phyloP scores from a whole-genome alignment of 2,329 filamentous ascomycete genomes.

The Blastomyces percursus region DNA sequence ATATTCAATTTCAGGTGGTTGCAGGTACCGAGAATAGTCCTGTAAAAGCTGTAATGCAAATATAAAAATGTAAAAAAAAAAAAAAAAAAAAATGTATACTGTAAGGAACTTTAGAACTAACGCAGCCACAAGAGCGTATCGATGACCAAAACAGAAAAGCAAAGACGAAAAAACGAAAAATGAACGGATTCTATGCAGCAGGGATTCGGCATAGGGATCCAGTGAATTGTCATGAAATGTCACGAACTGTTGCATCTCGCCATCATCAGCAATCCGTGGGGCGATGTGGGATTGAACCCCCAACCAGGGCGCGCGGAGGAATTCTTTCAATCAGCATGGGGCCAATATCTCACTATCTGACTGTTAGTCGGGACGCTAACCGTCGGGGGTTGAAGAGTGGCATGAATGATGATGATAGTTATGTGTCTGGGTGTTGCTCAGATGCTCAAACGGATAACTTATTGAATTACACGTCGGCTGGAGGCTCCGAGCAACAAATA shows the following conservation, averaged over 20 bases:
- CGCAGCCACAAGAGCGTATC: not conserved
- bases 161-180: not conserved
- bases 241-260: not conserved
- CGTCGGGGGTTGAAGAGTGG: not conserved
- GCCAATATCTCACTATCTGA: not conserved
- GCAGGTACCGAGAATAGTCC: not conserved
- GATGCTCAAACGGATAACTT: not conserved
- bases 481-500: not conserved
- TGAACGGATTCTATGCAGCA: constrained; percentile 1
- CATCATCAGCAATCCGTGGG: not conserved
- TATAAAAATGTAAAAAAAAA: not conserved
- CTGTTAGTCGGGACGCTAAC: not conserved
- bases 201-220: not conserved
- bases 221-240: not conserved
- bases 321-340: not conserved
- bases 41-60: not conserved
- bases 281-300: not conserved
- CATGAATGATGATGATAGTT: not conserved
- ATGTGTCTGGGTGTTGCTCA: not conserved
- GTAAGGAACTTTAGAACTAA: not conserved
- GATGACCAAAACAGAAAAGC: not conserved
- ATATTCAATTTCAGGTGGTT: not conserved
- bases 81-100: not conserved
- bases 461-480: not conserved
- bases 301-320: not conserved